These are phyloP conservation scores for Adansonia digitata DNA, from an alignment of 345 rosid species.

Conservation along the genomic window DNA sequence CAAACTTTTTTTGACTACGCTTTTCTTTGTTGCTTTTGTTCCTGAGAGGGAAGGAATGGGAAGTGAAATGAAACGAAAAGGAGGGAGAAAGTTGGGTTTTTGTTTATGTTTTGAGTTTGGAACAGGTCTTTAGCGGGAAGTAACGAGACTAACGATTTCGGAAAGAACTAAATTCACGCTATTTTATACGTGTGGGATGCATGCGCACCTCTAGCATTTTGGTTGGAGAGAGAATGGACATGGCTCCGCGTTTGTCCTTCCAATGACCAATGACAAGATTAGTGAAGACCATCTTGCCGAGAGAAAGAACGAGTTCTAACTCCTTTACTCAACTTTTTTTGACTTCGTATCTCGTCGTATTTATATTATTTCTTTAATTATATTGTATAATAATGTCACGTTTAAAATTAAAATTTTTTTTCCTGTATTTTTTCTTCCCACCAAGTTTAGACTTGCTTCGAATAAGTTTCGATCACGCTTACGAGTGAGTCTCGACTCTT, in stretches of 20 bases:
- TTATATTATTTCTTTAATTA: too few relatives aligned
- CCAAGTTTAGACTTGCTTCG: too few relatives aligned
- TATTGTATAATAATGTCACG: too few relatives aligned
- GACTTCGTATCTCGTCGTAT: too few relatives aligned
- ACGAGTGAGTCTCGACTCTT: too few relatives aligned
- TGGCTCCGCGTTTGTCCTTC: neutral
- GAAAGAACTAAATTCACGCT: slow-evolving; percentile 4
- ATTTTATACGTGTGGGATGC: slow-evolving; percentile 10
- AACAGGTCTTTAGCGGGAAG: slow-evolving; percentile 39
- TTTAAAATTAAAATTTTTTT: too few relatives aligned
- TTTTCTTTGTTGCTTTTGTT: neutral
- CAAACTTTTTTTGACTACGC: neutral
- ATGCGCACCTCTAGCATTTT: neutral
- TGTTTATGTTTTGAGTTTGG: neutral
- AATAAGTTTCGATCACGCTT: too few relatives aligned
- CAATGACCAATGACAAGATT: too few relatives aligned
- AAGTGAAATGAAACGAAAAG: neutral
- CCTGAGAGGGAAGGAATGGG: neutral
- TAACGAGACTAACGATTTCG: slow-evolving; percentile 19
- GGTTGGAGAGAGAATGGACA: neutral
- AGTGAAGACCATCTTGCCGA: too few relatives aligned
- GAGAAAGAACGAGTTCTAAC: neutral
- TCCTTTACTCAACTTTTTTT: too few relatives aligned
- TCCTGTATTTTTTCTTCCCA: too few relatives aligned
- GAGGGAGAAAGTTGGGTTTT: neutral